Percentiles rank a stretch among this genome's conserved stretches.
These are phyloP conservation scores for Naganishia kalamii DNA, from an alignment of 768 basidiomycete genomes.

Conservation along the genomic window DNA sequence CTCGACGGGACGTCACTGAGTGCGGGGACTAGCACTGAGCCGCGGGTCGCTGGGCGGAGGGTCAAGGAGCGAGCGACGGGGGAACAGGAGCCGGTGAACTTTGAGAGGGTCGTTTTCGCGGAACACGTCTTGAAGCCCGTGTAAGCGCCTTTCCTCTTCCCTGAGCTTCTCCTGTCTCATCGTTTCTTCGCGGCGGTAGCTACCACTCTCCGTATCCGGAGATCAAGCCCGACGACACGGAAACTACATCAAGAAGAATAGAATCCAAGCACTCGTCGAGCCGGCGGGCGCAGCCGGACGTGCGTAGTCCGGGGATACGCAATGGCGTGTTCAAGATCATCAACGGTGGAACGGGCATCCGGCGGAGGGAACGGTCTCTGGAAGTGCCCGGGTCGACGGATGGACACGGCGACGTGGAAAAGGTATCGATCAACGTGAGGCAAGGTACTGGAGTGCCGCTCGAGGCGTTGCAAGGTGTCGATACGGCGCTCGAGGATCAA, in stretches of 20 bases:
- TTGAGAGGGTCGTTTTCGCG: constrained; percentile 78
- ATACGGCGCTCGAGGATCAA: too few species aligned
- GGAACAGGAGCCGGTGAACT: constrained; percentile 54
- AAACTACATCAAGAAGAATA: too few species aligned
- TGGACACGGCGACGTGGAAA: too few species aligned
- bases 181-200: constrained; percentile 50
- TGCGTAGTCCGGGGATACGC: too few species aligned
- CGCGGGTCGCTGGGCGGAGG: background rate
- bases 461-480: too few species aligned
- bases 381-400: too few species aligned
- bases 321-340: background rate
- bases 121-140: constrained; percentile 82
- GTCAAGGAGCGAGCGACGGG: background rate
- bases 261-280: too few species aligned
- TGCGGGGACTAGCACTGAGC: background rate
- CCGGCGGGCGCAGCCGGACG: too few species aligned
- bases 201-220: constrained; percentile 87
- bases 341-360: background rate
- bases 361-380: too few species aligned
- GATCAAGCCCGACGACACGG: constrained; percentile 50
- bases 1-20: background rate
- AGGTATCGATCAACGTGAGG: too few species aligned
- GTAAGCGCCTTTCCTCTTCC: constrained; percentile 50
- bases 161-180: constrained; percentile 11
- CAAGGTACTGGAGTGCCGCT: too few species aligned